These are phyloP conservation scores for Rachicladosporium sp. DNA, from an alignment of 2,329 filamentous ascomycete species.

Conservation along the genomic window DNA sequence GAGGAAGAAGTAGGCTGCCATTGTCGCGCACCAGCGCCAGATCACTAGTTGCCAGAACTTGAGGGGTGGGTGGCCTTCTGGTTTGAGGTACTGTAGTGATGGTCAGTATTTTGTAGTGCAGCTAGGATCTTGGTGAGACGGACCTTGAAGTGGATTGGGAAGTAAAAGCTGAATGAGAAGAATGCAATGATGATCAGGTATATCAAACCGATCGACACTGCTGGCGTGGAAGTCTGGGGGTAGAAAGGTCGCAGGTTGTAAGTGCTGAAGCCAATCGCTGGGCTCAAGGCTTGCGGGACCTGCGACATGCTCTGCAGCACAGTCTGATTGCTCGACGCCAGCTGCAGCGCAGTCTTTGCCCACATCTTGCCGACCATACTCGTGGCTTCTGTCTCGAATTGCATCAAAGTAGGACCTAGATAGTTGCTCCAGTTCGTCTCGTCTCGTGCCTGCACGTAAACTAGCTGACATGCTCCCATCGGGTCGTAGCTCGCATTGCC, in stretches of 20 bases:
- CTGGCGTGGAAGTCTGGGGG: conserved; percentile 42
- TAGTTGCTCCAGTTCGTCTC: conserved; percentile 42
- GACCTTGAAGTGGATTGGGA: conserved; percentile 45
- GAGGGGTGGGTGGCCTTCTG: conserved; percentile 44
- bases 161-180: conserved; percentile 53
- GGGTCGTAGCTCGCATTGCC: conserved; percentile 51
- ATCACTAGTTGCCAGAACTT: conserved; percentile 46
- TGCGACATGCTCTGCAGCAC: conserved; percentile 32
- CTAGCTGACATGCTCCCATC: conserved; percentile 43
- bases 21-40: conserved; percentile 46
- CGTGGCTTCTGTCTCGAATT: conserved; percentile 36
- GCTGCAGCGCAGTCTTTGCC: conserved; percentile 30
- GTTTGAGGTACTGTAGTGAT: conserved; percentile 36
- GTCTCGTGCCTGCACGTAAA: conserved; percentile 45
- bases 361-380: conserved; percentile 38
- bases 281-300: conserved; percentile 42
- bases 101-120: conserved; percentile 2
- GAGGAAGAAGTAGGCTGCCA: conserved; percentile 48
- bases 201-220: conserved; percentile 51
- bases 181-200: conserved; percentile 57
- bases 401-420: conserved; percentile 39
- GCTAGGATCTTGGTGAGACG: not conserved
- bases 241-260: conserved; percentile 49
- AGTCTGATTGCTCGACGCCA: conserved; percentile 26
- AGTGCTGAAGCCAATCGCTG: conserved; percentile 43